Evolutionary conservation across 2,329 filamentous ascomycete species (phyloP).

Genomic region (Pseudogymnoascus sp.): DNA sequence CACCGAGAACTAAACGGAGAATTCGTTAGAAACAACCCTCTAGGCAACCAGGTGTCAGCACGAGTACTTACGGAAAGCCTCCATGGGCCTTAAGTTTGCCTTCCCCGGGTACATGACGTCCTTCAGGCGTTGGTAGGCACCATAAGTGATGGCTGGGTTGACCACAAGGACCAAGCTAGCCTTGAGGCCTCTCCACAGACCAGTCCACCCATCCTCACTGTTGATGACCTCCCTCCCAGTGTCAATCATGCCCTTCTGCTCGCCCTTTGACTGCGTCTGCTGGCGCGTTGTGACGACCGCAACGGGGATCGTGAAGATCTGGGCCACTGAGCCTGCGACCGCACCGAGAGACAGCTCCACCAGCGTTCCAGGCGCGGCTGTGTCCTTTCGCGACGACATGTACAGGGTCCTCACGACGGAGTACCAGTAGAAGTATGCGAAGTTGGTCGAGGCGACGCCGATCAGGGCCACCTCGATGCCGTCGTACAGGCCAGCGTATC

Average conservation of each 20-base stretch:
- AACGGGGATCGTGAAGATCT: conserved; percentile 94
- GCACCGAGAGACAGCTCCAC: conserved; percentile 81
- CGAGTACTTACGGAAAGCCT: conserved; percentile 75
- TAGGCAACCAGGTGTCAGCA: not conserved
- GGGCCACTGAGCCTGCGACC: conserved; percentile 80
- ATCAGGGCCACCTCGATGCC: conserved; percentile 82
- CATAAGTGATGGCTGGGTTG: conserved; percentile 96
- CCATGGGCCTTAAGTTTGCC: conserved; percentile 67
- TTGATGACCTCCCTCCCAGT: conserved; percentile 85
- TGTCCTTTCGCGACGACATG: conserved; percentile 50
- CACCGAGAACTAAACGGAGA: conserved; percentile 64
- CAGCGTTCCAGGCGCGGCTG: conserved; percentile 66
- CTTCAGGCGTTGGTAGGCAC: conserved; percentile 86
- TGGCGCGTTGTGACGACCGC: conserved; percentile 93
- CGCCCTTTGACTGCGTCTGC: conserved; percentile 79
- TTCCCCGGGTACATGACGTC: conserved; percentile 72
- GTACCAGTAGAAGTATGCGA: conserved; percentile 99
- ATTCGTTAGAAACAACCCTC: conserved; percentile 14
- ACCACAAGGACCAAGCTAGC: conserved; percentile 92
- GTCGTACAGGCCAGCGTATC: conserved; percentile 74
- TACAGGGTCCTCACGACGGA: conserved; percentile 80
- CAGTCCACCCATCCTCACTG: conserved; percentile 81
- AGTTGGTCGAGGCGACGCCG: conserved; percentile 94
- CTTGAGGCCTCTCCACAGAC: conserved; percentile 92
- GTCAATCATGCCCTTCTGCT: conserved; percentile 78